A percentile compares a stretch with the other conserved stretches of the same genome.
Evolutionary conservation across 2,329 filamentous ascomycete genomes (phyloP).

Genomic region (Colletotrichum sp.): DNA sequence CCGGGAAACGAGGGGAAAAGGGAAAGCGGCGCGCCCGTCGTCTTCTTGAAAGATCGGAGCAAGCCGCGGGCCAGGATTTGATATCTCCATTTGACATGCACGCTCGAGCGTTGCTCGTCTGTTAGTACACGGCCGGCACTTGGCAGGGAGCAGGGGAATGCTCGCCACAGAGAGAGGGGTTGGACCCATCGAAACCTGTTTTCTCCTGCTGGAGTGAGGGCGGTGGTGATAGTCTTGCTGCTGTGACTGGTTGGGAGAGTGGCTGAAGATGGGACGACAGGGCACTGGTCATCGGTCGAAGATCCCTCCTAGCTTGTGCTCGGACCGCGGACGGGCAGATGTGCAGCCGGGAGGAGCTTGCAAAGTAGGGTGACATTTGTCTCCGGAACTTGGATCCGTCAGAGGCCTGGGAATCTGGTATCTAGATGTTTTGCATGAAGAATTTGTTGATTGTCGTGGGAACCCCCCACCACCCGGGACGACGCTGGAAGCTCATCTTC

Average conservation of each 20-base stretch:
- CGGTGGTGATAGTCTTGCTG: not conserved
- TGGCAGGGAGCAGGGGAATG: not conserved
- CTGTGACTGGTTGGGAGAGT: not conserved
- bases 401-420: not conserved
- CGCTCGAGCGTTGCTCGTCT: constrained; percentile 6
- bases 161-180: not conserved
- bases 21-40: not conserved
- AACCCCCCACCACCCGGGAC: not conserved
- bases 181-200: constrained; percentile 11
- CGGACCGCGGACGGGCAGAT: not conserved
- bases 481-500: not conserved
- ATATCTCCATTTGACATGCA: not conserved
- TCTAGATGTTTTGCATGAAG: not conserved
- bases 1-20: not conserved
- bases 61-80: not conserved
- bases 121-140: not conserved
- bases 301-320: constrained; percentile 5
- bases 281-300: not conserved
- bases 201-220: not conserved
- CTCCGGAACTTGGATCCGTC: not conserved
- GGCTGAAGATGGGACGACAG: constrained; percentile 1
- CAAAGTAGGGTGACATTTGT: constrained; percentile 5
- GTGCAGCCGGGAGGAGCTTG: not conserved
- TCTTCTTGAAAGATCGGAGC: not conserved
- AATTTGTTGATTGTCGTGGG: not conserved